phyloP scores from a whole-genome alignment of 257 asterid genomes.

The Plantago ovata region DNA sequence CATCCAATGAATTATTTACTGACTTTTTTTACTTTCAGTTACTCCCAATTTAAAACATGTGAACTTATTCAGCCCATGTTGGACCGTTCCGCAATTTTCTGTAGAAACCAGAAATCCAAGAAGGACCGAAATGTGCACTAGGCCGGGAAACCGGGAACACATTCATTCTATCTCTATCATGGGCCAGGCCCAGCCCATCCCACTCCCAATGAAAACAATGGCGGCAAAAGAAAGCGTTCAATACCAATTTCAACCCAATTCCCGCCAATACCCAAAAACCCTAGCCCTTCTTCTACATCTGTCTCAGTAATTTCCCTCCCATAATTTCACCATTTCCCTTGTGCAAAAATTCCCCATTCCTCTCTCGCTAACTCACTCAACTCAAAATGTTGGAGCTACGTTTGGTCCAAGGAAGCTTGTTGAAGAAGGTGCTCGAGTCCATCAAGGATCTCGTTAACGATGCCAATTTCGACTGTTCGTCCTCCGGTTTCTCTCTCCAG shows the following conservation, averaged over 20 bases:
- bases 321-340: neutral
- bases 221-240: too few species aligned
- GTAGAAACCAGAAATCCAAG: too few species aligned
- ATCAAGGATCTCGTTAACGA: slow-evolving; percentile 57
- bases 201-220: too few species aligned
- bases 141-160: too few species aligned
- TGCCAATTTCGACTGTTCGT: slow-evolving; percentile 61
- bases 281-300: neutral
- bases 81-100: too few species aligned
- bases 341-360: neutral
- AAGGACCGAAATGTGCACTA: too few species aligned
- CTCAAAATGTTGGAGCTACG: slow-evolving; percentile 51
- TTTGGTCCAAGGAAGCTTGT: slow-evolving; percentile 52
- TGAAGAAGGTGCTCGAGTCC: slow-evolving; percentile 59
- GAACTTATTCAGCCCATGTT: too few species aligned
- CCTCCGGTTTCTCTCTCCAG: slow-evolving; percentile 60
- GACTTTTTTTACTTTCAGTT: too few species aligned
- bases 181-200: too few species aligned
- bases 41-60: too few species aligned
- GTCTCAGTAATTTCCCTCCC: neutral
- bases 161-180: too few species aligned
- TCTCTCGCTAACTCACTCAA: neutral
- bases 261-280: neutral
- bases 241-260: neutral
- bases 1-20: too few species aligned